Percentiles rank a stretch among this genome's conserved stretches.
These are phyloP conservation scores for Aureobasidium sp. DNA, from an alignment of 2,329 filamentous ascomycete species.

Conservation along the genomic window DNA sequence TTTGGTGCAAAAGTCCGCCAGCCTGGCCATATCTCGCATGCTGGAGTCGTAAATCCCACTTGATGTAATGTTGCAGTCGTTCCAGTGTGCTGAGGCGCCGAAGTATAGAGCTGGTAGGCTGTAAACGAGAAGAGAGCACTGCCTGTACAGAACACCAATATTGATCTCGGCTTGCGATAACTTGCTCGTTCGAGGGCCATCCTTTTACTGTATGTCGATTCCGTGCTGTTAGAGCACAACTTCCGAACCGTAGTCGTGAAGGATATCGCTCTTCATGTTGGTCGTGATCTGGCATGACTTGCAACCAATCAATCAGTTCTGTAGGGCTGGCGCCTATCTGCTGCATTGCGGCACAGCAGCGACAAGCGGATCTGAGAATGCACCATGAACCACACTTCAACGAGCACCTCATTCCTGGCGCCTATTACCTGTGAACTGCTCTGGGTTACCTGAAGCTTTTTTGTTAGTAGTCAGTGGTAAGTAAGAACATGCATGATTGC, in stretches of 20 bases:
- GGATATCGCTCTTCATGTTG: not conserved
- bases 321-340: not conserved
- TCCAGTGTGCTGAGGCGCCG: not conserved
- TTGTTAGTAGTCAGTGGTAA: not conserved
- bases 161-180: not conserved
- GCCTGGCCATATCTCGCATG: conserved; percentile 4
- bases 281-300: not conserved
- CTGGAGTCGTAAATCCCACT: not conserved
- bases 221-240: not conserved
- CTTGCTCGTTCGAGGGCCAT: not conserved
- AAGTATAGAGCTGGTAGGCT: not conserved
- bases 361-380: not conserved
- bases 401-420: not conserved
- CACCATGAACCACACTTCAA: not conserved
- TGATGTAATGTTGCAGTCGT: too few species aligned
- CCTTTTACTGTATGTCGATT: too few species aligned
- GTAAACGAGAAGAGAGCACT: not conserved
- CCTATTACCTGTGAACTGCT: not conserved
- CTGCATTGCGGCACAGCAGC: conserved; percentile 9
- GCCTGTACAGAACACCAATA: not conserved
- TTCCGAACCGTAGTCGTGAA: too few species aligned
- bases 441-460: too few species aligned
- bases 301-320: too few species aligned
- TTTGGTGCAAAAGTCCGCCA: not conserved
- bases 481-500: not conserved